These are phyloP conservation scores for Suhomyces faveliae DNA, from an alignment of 805 yeast species.

Conservation along the genomic window DNA sequence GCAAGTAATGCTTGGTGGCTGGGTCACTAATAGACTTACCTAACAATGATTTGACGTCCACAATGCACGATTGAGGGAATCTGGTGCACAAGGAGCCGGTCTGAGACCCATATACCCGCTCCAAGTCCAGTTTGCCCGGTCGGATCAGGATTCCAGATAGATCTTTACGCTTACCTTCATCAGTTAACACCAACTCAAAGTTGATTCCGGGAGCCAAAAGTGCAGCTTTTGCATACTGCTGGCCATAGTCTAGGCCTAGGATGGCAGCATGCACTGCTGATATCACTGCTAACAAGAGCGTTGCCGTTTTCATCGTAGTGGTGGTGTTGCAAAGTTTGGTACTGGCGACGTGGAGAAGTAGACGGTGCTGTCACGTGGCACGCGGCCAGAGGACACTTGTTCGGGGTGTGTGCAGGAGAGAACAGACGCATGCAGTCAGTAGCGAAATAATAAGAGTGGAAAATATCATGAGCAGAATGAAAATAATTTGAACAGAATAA, in stretches of 20 bases:
- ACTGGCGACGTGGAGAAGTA: not conserved
- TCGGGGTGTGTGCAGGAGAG: not conserved
- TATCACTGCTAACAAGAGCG: slow-evolving; percentile 1
- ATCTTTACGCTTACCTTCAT: slow-evolving; percentile 91
- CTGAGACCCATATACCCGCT: slow-evolving; percentile 77
- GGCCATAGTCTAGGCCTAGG: slow-evolving; percentile 87
- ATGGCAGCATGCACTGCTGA: slow-evolving; percentile 51
- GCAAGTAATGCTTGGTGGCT: slow-evolving; percentile 45
- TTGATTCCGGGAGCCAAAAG: slow-evolving; percentile 88
- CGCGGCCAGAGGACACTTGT: not conserved
- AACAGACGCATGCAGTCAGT: not conserved
- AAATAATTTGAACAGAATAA: no score
- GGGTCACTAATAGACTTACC: slow-evolving; percentile 58
- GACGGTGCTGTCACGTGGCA: not conserved
- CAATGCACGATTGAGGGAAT: slow-evolving; percentile 66
- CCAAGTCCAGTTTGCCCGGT: slow-evolving; percentile 36
- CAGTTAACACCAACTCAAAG: slow-evolving; percentile 82
- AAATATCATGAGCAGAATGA: no score
- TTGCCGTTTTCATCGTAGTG: slow-evolving; percentile 1
- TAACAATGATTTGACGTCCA: slow-evolving; percentile 66
- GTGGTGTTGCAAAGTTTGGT: not conserved
- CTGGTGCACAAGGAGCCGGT: slow-evolving; percentile 68
- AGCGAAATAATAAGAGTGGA: no score
- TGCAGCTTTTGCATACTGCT: slow-evolving; percentile 81
- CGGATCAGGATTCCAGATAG: slow-evolving; percentile 72